Evolutionary conservation across 2,329 filamentous ascomycete species (phyloP), one percentile per base, ranked within the genome.

Genomic region (Botrytis elliptica): DNA sequence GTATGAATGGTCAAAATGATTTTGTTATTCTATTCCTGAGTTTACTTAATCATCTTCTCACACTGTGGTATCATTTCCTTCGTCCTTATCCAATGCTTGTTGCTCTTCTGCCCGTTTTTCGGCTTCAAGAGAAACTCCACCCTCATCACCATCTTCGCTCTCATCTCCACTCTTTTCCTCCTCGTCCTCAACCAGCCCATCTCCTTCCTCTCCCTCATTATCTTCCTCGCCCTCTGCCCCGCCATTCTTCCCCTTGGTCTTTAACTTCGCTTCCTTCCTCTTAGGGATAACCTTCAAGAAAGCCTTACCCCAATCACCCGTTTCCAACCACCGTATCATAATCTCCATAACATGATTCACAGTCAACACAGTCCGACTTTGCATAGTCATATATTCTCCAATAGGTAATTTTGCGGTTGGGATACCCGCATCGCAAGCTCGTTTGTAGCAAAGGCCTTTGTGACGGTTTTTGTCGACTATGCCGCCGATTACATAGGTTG

Each of bases 341-440:
- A 99, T 98, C 83, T 98, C 95, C 65, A 96, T 89, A 1, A 99
- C 96, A 80, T 99, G 96, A 81, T 98, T 99, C 12, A 95, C 98
- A 5, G 95, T 91, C 73, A 99, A 85, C 7, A 99, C 93, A 78
- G 92, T 90, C 46, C 96, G 89, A 78, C 92, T 95, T 73, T 91
- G 88, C 93, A 99, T 97, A 76, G 94, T 88, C 86, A 99, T 91
- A 82, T 93, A 98, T 76, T 98, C 91, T n/a, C 94, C 94, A 79
- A 99, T 98, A 0, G 96, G 96, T 72, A 99, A 83, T 81, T 94
- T 95, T 2, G 95, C 96, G 0, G 96, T 98, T 76, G 92, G 91
- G 78, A 99, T 89, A 0, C 93, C 93, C 75, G 87, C 87, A 72
- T 91, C 89, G 71, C 88, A 86, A 0, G 96, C 96, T 25, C 92